Evolutionary conservation across 176 grass and related monocot genomes (phyloP), one percentile per base, ranked within the genome.

Genomic region (Oryza longistaminata): DNA sequence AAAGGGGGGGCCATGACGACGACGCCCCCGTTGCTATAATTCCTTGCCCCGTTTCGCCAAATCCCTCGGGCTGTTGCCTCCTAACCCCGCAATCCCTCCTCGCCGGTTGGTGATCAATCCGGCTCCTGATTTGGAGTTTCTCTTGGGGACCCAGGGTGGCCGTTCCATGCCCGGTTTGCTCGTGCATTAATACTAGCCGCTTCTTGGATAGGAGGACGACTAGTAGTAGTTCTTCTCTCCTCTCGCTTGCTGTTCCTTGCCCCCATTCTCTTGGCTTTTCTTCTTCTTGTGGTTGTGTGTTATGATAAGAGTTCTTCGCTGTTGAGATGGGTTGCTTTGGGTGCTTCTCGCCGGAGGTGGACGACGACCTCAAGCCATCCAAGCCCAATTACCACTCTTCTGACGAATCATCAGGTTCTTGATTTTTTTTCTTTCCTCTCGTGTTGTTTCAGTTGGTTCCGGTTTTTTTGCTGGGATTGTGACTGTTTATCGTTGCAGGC

Each of bases 311-410:
- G 40, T 66, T 69, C 71, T 55, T 27, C n/a, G 14, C 5, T 17
- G 64, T 62, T 2, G 50, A 68, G 72, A 98, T 94, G 89, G 88
- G 89, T 61, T 98, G 96, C 77, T 94, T 93, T 71, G 33, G 89
- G 13, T 98, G 96, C 74, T 92, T 95, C 15, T 65, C 40, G 27
- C 81, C 83, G 80, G 69, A 85, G 33, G 70, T 43, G 64, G 72
- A 74, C 19, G 74, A 90, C 50, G 85, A 84, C 81, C 74, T 84
- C 76, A 82, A 50, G 48, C 82, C 76, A 16, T 80, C 85, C 85
- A 69, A 82, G 85, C 85, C 81, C 21, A 83, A 76, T 75, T 84
- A 80, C 71, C 61, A 33, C 31, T 68, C 77, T 5, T n/a, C 80
- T 11, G 82, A 90, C 35, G 93, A 95, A 10, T 48, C 87, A 11